Percentiles rank a stretch among this genome's conserved stretches.
Evolutionary conservation across 805 yeast species (phyloP).

Genomic region (Metschnikowia sp.): DNA sequence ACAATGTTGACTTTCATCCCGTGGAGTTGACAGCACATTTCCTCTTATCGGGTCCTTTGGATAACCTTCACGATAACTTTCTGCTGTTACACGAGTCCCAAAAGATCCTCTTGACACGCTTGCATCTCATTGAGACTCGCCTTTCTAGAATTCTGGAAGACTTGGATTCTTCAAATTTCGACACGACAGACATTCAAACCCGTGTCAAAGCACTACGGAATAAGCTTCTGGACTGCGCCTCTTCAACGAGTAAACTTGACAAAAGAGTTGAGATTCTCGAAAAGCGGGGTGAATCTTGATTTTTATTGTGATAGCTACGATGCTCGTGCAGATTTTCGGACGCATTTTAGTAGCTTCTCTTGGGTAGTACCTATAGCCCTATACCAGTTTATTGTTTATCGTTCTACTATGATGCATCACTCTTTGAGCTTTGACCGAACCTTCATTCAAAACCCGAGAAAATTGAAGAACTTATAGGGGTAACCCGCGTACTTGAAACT

Average conservation of each 20-base stretch:
- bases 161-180: conserved; percentile 20
- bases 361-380: too few relatives aligned
- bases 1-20: conserved; percentile 46
- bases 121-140: conserved; percentile 40
- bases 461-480: conserved; percentile 59
- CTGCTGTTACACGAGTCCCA: conserved; percentile 57
- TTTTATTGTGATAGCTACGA: background rate
- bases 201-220: conserved; percentile 30
- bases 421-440: background rate
- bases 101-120: conserved; percentile 46
- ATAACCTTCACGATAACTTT: conserved; percentile 46
- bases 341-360: background rate
- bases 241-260: conserved; percentile 37
- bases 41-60: conserved; percentile 52
- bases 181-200: conserved; percentile 18
- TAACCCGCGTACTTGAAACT: conserved; percentile 68
- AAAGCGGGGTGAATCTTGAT: background rate
- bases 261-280: conserved; percentile 22
- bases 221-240: conserved; percentile 25
- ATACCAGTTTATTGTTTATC: too few relatives aligned
- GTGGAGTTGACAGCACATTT: conserved; percentile 58
- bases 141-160: conserved; percentile 24
- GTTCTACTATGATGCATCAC: background rate
- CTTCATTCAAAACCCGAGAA: conserved; percentile 5
- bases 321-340: background rate